A percentile compares a stretch with the other conserved stretches of the same genome.
These are phyloP conservation scores for Monascus purpureus DNA, from an alignment of 495 filamentous ascomycete genomes.

Conservation along the genomic window DNA sequence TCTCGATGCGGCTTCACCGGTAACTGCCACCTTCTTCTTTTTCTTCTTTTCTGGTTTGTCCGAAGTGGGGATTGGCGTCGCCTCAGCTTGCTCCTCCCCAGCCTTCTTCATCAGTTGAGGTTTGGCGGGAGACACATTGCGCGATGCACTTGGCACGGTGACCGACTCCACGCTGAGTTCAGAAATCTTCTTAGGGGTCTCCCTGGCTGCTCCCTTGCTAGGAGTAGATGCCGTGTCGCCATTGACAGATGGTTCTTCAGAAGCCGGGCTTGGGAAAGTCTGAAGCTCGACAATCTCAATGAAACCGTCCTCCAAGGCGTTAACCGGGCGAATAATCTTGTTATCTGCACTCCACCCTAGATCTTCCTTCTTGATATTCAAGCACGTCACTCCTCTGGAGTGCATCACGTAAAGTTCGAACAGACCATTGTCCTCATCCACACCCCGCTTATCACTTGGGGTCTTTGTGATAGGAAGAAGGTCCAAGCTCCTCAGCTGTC, in stretches of 20 bases:
- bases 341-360: slow-evolving; percentile 80
- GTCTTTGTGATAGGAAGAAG: slow-evolving; percentile 52
- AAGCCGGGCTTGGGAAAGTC: slow-evolving; percentile 25
- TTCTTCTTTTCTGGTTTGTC: slow-evolving; percentile 45
- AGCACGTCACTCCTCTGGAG: slow-evolving; percentile 80
- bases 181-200: slow-evolving; percentile 25
- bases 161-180: slow-evolving; percentile 16
- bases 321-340: slow-evolving; percentile 60
- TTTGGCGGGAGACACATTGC: slow-evolving; percentile 30
- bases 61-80: slow-evolving; percentile 16
- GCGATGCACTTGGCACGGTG: slow-evolving; percentile 18
- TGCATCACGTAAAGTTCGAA: slow-evolving; percentile 98
- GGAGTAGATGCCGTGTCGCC: slow-evolving; percentile 26
- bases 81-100: slow-evolving; percentile 27
- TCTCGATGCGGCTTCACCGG: slow-evolving; percentile 21
- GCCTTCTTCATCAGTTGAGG: slow-evolving; percentile 25
- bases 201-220: slow-evolving; percentile 21
- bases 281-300: slow-evolving; percentile 39
- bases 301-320: slow-evolving; percentile 54
- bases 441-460: slow-evolving; percentile 22
- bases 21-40: slow-evolving; percentile 34
- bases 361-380: slow-evolving; percentile 73
- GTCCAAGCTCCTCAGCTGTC: slow-evolving; percentile 77
- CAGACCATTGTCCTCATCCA: slow-evolving; percentile 45
- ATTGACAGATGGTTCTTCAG: slow-evolving; percentile 37